Evolutionary conservation across 192 early-diverging fungal genomes (phyloP), one percentile per base, ranked within the genome.

Genomic region (Coemansia sp.): DNA sequence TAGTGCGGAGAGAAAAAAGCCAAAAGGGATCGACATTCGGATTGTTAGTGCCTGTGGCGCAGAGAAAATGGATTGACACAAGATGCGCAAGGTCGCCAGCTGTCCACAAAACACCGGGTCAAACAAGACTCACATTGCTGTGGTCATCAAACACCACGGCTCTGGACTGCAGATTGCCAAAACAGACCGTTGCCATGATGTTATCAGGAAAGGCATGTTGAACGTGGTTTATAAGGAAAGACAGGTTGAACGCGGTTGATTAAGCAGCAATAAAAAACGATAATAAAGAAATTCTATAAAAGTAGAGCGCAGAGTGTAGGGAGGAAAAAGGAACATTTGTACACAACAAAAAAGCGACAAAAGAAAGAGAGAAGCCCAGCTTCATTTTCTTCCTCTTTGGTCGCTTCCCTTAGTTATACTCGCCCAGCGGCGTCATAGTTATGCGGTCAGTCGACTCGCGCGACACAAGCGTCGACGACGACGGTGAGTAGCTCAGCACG

Each of bases 401-500:
- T 25, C 44, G 45, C 50, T 54, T 11, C 24, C 23, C 12, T 23
- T 23, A 48, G 51, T 38, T 54, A 38, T 48, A 49, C 11, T 52
- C 58, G 18, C 47, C 51, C 32, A 74, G 48, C 47, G 66, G 72
- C 23, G 72, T 55, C 62, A 68, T 54, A 21, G 65, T 61, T 18
- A 69, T 53, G 16, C 58, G 53, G 5, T 48, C 46, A 25, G 72
- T 27, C 5, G 72, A 68, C 24, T 43, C 54, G 4, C 29, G 19
- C 11, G 69, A 60, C 23, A 69, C 63, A 28, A 69, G 45, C 12
- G 73, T 69, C 7, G 67, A 62, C 22, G 63, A 60, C 21, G 73
- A 76, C 53, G 58, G 49, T 32, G 62, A 61, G 44, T 69, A 54
- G 38, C 38, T 38, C 12, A 58, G 19, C 14, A 16, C 35, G 14